Evolutionary conservation across 140 eudicot species (phyloP), one percentile per base, ranked within the genome.

Genomic region (Flaveria floridana): DNA sequence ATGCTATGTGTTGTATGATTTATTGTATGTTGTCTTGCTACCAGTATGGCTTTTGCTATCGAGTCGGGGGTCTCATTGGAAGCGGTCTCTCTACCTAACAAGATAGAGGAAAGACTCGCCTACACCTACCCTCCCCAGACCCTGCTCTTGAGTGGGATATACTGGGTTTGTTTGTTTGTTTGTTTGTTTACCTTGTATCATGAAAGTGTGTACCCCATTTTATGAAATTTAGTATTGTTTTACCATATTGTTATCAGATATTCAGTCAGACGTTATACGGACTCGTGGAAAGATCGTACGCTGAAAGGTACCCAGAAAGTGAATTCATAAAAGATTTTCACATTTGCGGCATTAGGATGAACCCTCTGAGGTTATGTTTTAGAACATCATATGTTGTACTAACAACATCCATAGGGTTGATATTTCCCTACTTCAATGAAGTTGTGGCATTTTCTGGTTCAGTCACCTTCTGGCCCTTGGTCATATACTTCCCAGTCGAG

Each of bases 391-490:
- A 87, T 34, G 95, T 90, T 61, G 78, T 71, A 3, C 71, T 81
- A 20, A 84, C 95, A 4, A 88, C 89, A 4, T 80, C 70, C 25
- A 30, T 90, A 26, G 91, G 86, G 19, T 78, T 88, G 56, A 16
- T 79, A 14, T 82, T 90, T 20, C 96, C 95, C 21, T 90, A 84
- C 84, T 90, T 86, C 71, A 90, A 87, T 63, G 81, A 87, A 79
- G 87, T 86, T 1, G 83, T 90, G 63, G 96, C 91, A 7, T 83
- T 90, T 69, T 65, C 91, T 0, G 95, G 95, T 64, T 86, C 96
- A 3, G 74, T 87, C 39, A 87, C 83, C 13, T 87, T 87, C 51
- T 90, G 91, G 91, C 91, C 95, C 7, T 65, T 84, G 79, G 85
- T 81, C 2, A 80, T 88, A 66, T 86, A 86, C 65, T 87, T 87